phyloP scores from a whole-genome alignment of 1,284 basidiomycete genomes.

The Rhodotorula glutinis region DNA sequence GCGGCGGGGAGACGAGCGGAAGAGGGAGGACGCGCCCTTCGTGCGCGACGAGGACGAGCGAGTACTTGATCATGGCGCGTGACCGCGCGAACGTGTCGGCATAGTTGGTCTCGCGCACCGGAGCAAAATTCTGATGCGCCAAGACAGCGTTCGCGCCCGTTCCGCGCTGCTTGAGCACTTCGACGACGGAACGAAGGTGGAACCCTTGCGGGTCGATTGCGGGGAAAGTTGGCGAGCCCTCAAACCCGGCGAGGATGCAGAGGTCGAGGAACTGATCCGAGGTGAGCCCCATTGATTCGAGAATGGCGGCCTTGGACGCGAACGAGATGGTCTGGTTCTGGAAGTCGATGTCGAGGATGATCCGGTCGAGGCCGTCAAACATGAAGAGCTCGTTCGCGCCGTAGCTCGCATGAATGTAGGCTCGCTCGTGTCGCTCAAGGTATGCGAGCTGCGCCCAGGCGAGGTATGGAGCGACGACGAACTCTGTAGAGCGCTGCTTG shows the following conservation, averaged over 20 bases:
- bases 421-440: constrained; percentile 85
- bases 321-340: constrained; percentile 72
- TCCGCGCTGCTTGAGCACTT: constrained; percentile 86
- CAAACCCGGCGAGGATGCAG: constrained; percentile 85
- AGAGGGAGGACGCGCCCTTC: constrained; percentile 79
- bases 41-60: constrained; percentile 84
- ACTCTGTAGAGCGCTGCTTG: constrained; percentile 92
- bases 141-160: constrained; percentile 63
- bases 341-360: constrained; percentile 84
- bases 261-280: constrained; percentile 95
- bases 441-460: constrained; percentile 93
- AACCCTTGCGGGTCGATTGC: constrained; percentile 67
- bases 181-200: constrained; percentile 74
- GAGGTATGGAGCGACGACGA: constrained; percentile 90
- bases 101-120: constrained; percentile 49
- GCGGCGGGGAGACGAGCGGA: constrained; percentile 65
- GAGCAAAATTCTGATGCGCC: constrained; percentile 32
- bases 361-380: constrained; percentile 78
- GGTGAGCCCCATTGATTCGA: constrained; percentile 68
- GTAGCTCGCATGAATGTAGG: constrained; percentile 92
- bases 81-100: constrained; percentile 84
- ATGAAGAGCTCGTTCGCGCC: constrained; percentile 86
- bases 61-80: constrained; percentile 87
- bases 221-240: constrained; percentile 81
- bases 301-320: constrained; percentile 73